Base-by-base conservation (phyloP, 768 basidiomycete genomes). In the Mycena amicta region DNA sequence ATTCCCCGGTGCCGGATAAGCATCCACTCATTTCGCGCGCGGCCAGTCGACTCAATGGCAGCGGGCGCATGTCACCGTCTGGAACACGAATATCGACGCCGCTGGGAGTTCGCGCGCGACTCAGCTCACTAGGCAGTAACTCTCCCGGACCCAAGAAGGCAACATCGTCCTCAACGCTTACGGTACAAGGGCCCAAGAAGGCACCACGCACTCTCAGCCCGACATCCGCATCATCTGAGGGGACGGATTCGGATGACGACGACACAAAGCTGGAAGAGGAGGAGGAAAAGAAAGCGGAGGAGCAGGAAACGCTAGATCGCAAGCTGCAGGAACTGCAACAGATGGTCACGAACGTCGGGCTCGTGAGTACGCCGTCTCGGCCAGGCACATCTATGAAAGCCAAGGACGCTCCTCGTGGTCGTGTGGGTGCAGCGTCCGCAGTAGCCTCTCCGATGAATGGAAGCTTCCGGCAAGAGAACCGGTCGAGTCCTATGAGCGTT, bases 311-410 rank as follows among this genome's bases (percentile, higher is more conserved):
- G 0, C 69, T 92, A 40, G 83, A 85, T 51, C 80, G 79, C 59
- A 92, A 90, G 68, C 77, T 93, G 12, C 78, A 80, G 47, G 83
- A 88, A 29, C 75, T 93, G 20, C 83, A 90, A 67, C 79, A 69
- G 52, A 84, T 88, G 79, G 88, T 93, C 76, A 91, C 87, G 1
- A 85, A 79, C 58, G 90, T 93, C 22, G 92, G 92, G 1, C 79
- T 94, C 20, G 86, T 92, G 37, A 78, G 77, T 49, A 71, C 74
- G 15, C 53, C 62, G 27, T 61, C 71, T 41, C 71, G 72, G 39
- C 69, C 71, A 12, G 50, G 46, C 23, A 28, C 40, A 28, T 18
- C 62, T 18, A 52, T 49, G 47, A 81, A 81, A 65, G 76, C 69
- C 16, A 81, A 78, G 63, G 73, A 68, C n/a, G 61, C 71, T 27